A percentile compares a stretch with the other conserved stretches of the same genome.
These are phyloP conservation scores for Pouteria campechiana DNA, from an alignment of 179 eudicot genomes.

Conservation along the genomic window DNA sequence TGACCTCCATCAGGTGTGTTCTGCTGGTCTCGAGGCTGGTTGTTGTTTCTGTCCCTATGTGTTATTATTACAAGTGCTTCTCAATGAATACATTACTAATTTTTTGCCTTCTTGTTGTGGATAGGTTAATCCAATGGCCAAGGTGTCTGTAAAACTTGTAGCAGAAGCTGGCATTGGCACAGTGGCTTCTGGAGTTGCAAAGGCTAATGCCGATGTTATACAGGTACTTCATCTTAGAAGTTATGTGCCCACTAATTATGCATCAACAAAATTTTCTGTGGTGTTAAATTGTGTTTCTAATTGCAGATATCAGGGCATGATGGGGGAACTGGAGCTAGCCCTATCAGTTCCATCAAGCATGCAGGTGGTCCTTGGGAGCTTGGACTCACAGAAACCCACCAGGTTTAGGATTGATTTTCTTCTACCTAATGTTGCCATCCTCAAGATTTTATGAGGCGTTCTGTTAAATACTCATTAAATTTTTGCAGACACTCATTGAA, in stretches of 20 bases:
- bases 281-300: constrained; percentile 1
- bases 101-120: too few species aligned
- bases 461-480: constrained; percentile 1
- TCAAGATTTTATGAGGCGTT: background rate
- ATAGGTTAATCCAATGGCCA: constrained; percentile 95
- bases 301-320: constrained; percentile 97
- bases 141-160: constrained; percentile 96
- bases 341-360: constrained; percentile 95
- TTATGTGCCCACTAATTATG: too few species aligned
- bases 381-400: constrained; percentile 93
- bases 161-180: constrained; percentile 99
- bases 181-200: constrained; percentile 99
- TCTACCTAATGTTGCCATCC: background rate
- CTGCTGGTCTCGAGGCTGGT: too few species aligned
- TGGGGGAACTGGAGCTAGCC: constrained; percentile 99
- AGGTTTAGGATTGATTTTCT: constrained; percentile 32
- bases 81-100: too few species aligned
- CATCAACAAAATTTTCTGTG: too few species aligned
- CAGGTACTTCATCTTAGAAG: constrained; percentile 69
- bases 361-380: constrained; percentile 99
- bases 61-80: too few species aligned
- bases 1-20: constrained; percentile 98
- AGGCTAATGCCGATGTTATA: constrained; percentile 96
- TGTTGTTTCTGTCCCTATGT: too few species aligned
- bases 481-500: constrained; percentile 57